Conservation (phyloP, 164 flowering plant genomes). For the Kalanchoe fedtschenkoi region DNA sequence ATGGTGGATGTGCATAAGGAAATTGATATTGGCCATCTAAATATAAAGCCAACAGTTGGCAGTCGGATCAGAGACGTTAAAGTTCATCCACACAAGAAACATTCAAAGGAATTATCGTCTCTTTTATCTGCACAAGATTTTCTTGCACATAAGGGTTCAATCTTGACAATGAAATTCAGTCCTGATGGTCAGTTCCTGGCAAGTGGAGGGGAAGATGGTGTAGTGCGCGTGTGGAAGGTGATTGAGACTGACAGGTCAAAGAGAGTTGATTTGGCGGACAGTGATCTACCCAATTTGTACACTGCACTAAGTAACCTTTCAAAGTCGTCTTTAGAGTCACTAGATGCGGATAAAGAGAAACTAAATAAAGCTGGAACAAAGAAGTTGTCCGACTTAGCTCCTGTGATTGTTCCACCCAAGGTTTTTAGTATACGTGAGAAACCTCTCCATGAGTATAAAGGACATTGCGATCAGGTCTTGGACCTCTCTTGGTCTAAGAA, state of each 20-base stretch:
- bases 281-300: constrained; percentile 43
- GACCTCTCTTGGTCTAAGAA: constrained; percentile 80
- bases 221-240: constrained; percentile 75
- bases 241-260: constrained; percentile 37
- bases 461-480: constrained; percentile 64
- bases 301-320: constrained; percentile 34
- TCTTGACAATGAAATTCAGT: constrained; percentile 73
- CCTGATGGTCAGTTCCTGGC: constrained; percentile 64
- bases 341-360: constrained; percentile 28
- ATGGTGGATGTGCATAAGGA: constrained; percentile 17
- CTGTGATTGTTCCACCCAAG: constrained; percentile 53
- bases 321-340: constrained; percentile 22
- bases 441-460: constrained; percentile 63
- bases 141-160: constrained; percentile 59
- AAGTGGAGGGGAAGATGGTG: constrained; percentile 69
- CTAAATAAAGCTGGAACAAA: constrained; percentile 17
- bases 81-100: constrained; percentile 35
- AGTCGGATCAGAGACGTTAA: constrained; percentile 25
- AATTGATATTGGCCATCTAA: constrained; percentile 6
- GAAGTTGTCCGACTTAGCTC: constrained; percentile 40
- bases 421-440: constrained; percentile 46
- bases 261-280: constrained; percentile 22
- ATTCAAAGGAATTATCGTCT: constrained; percentile 55
- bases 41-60: constrained; percentile 7
- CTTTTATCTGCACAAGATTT: constrained; percentile 56